Percentiles rank a stretch among this genome's conserved stretches.
phyloP scores from a whole-genome alignment of 495 filamentous ascomycete genomes.

The Penicillium flavigenum region DNA sequence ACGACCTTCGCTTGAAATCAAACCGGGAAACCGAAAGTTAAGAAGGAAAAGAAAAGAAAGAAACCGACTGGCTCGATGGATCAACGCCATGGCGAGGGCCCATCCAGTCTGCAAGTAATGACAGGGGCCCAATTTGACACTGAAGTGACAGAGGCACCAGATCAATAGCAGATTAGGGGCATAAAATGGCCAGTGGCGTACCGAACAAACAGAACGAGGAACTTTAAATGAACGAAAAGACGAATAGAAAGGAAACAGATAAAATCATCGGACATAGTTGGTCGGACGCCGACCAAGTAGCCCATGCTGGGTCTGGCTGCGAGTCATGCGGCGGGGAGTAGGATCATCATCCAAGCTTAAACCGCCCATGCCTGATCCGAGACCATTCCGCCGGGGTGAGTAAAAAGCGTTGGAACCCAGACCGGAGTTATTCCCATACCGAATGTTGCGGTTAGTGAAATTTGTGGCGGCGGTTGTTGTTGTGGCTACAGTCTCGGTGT shows the following conservation, averaged over 20 bases:
- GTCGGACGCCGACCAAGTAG: constrained; percentile 13
- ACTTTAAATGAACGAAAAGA: background rate
- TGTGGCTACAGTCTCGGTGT: constrained; percentile 43
- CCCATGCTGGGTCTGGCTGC: constrained; percentile 41
- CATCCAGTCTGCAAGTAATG: background rate
- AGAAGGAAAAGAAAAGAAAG: background rate
- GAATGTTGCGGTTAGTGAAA: constrained; percentile 42
- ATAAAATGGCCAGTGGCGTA: constrained; percentile 2
- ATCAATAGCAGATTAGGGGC: background rate
- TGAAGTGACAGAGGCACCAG: background rate
- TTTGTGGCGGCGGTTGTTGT: constrained; percentile 39
- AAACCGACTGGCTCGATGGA: background rate
- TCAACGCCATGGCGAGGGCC: background rate
- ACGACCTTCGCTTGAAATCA: constrained; percentile 7
- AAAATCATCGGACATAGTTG: constrained; percentile 7
- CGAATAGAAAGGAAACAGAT: background rate
- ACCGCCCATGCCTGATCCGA: constrained; percentile 41
- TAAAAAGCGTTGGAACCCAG: constrained; percentile 21
- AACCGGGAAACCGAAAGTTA: background rate
- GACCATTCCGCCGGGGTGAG: constrained; percentile 37
- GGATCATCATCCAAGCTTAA: constrained; percentile 46
- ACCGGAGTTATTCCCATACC: constrained; percentile 31
- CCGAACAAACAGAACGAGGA: background rate
- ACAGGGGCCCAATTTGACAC: background rate
- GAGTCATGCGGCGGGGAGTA: constrained; percentile 37